These are phyloP conservation scores for Areca catechu DNA, from an alignment of 176 grass and related monocot genomes.

Conservation along the genomic window DNA sequence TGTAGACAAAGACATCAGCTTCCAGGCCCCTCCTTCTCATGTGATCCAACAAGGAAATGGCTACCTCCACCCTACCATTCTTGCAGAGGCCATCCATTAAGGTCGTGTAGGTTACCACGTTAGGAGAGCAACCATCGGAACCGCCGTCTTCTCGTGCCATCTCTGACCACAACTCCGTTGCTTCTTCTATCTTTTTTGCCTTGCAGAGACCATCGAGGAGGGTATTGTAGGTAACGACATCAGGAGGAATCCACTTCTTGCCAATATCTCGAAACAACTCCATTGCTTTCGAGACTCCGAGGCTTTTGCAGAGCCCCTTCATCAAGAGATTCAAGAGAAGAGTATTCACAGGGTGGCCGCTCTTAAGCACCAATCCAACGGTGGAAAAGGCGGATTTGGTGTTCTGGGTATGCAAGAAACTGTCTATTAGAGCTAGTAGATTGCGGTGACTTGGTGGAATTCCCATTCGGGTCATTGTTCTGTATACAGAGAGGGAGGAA, in stretches of 20 bases:
- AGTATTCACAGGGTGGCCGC: constrained; percentile 14
- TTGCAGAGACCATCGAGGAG: constrained; percentile 21
- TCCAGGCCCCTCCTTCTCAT: constrained; percentile 2
- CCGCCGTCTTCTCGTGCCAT: background rate
- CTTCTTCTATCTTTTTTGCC: constrained; percentile 12
- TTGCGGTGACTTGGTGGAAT: background rate
- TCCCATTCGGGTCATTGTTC: background rate
- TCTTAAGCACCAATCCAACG: constrained; percentile 18
- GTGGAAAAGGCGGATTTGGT: constrained; percentile 13
- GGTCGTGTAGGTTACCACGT: constrained; percentile 10
- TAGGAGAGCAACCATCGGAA: background rate
- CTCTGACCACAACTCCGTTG: constrained; percentile 4
- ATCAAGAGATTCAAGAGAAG: constrained; percentile 16
- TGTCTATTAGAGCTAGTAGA: background rate
- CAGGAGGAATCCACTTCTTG: constrained; percentile 16
- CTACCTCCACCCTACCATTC: constrained; percentile 9
- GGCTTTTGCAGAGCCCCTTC: constrained; percentile 17
- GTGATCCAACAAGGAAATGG: constrained; percentile 3
- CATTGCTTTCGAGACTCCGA: constrained; percentile 15
- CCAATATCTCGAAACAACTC: constrained; percentile 21
- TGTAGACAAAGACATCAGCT: constrained; percentile 5
- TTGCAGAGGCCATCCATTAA: constrained; percentile 15
- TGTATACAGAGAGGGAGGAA: background rate
- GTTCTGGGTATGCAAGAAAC: background rate
- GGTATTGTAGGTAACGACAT: constrained; percentile 13